Base-by-base conservation (phyloP, 805 yeast species). In the Vanderwaltozyma yarrowii region DNA sequence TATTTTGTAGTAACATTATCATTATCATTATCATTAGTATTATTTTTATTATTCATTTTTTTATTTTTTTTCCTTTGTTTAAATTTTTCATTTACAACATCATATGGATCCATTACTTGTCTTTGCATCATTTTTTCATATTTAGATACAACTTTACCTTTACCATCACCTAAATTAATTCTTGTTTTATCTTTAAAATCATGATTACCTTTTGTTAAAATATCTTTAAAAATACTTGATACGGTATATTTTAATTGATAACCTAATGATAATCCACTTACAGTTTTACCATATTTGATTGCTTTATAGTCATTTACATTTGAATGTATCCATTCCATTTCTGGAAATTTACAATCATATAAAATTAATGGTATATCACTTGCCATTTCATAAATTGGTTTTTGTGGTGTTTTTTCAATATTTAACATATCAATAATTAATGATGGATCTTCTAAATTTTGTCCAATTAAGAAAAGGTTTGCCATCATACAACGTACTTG, bases 401-500 rank as follows among this genome's bases (percentile, higher is more conserved):
- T 76, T 24, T 74, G 62, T 0, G 94, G 86, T 35, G 61, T 65
- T 28, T 60, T 63, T 4, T 65, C 67, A 1, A 74, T 62, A 49
- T 89, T 72, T 32, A 88, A 56, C 42, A 92, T 62, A 2, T 74
- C 69, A 12, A 60, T 57, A 2, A 92, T 65, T 0, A 86, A 58
- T 1, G 58, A 51, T 0, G 86, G 80, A 0, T 55, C 42, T 58
- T 92, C 98, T 14, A 73, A 67, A 12, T 66, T 66, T 58, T 87
- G 95, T 1, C 96, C 98, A 10, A 87, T 77, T 18, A 81, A 60
- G 38, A 92, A 74, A 40, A 92, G 57, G 9, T 82, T 66, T 0
- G 95, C 95, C 64, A 87, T 74, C 92, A 92, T 92, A 47, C 95
- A 87, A 41, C 98, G 73, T 15, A 92, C 98, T 60, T 92, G 98